phyloP scores from a whole-genome alignment of 2,329 filamentous ascomycete species.

The Allantophomopsis cytisporea region DNA sequence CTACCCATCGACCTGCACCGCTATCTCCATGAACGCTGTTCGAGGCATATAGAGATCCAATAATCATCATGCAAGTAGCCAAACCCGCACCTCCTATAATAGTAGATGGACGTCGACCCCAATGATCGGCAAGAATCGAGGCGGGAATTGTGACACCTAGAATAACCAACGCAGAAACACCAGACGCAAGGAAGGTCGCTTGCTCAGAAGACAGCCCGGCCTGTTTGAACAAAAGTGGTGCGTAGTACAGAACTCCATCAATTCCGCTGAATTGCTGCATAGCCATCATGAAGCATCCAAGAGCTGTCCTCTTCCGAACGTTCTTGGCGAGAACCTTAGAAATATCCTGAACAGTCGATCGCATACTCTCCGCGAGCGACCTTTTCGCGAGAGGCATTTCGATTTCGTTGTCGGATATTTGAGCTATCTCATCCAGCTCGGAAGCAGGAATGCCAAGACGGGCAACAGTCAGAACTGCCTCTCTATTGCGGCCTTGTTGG shows the following conservation, averaged over 20 bases:
- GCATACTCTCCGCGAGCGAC: background rate
- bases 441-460: constrained; percentile 9
- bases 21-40: constrained; percentile 23
- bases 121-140: constrained; percentile 39
- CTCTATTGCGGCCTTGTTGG: constrained; percentile 27
- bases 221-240: constrained; percentile 43
- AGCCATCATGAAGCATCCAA: constrained; percentile 41
- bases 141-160: constrained; percentile 42
- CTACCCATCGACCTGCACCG: constrained; percentile 31
- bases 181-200: constrained; percentile 45
- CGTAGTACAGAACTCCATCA: constrained; percentile 47
- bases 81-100: constrained; percentile 38
- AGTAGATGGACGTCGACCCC: constrained; percentile 38
- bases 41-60: constrained; percentile 37
- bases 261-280: constrained; percentile 49
- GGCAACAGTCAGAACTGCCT: constrained; percentile 27
- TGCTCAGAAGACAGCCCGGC: constrained; percentile 39
- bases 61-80: constrained; percentile 34
- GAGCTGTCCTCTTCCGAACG: constrained; percentile 29
- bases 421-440: constrained; percentile 7
- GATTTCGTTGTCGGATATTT: constrained; percentile 2
- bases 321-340: constrained; percentile 21
- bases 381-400: constrained; percentile 1
- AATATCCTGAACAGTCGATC: constrained; percentile 8
- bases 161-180: constrained; percentile 44